These are phyloP conservation scores for Cryptosporidium tyzzeri DNA, from an alignment of 169 alveolate genomes.

Conservation along the genomic window DNA sequence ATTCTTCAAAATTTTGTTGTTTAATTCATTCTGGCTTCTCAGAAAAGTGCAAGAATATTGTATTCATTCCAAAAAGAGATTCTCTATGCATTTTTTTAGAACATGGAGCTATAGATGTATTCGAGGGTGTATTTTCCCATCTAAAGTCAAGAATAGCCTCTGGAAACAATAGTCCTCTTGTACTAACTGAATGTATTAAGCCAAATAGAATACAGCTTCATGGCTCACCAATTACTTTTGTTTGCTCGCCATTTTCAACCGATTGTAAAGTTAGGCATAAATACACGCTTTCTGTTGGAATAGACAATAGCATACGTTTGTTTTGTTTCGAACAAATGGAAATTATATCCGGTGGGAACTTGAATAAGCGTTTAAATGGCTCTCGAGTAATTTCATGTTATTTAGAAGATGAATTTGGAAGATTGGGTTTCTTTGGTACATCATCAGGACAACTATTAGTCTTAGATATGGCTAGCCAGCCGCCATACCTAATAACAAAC, in stretches of 20 bases:
- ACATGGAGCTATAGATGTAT: slow-evolving; percentile 37
- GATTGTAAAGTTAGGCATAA: slow-evolving; percentile 15
- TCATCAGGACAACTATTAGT: slow-evolving; percentile 45
- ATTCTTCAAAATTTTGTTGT: slow-evolving; percentile 46
- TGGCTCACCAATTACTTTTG: slow-evolving; percentile 9
- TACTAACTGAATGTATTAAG: slow-evolving; percentile 8
- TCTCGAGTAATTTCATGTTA: slow-evolving; percentile 37
- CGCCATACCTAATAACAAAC: slow-evolving; percentile 52
- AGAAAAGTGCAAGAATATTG: slow-evolving; percentile 29
- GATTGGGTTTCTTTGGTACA: slow-evolving; percentile 64
- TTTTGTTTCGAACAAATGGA: slow-evolving; percentile 67
- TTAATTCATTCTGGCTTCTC: slow-evolving; percentile 33
- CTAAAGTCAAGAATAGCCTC: background rate
- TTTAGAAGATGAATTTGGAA: slow-evolving; percentile 49
- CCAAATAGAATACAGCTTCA: slow-evolving; percentile 47
- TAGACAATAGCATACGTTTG: slow-evolving; percentile 53
- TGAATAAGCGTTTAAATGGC: slow-evolving; percentile 48
- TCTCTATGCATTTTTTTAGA: slow-evolving; percentile 28
- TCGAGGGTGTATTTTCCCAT: background rate
- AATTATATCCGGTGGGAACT: slow-evolving; percentile 67
- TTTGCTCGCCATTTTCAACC: slow-evolving; percentile 21
- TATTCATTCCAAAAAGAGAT: slow-evolving; percentile 15
- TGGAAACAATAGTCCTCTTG: slow-evolving; percentile 13
- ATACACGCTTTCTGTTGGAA: slow-evolving; percentile 67
- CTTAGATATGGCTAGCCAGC: slow-evolving; percentile 69